Conservation (phyloP, 805 yeast species). For the Monosporozyma solicola region DNA sequence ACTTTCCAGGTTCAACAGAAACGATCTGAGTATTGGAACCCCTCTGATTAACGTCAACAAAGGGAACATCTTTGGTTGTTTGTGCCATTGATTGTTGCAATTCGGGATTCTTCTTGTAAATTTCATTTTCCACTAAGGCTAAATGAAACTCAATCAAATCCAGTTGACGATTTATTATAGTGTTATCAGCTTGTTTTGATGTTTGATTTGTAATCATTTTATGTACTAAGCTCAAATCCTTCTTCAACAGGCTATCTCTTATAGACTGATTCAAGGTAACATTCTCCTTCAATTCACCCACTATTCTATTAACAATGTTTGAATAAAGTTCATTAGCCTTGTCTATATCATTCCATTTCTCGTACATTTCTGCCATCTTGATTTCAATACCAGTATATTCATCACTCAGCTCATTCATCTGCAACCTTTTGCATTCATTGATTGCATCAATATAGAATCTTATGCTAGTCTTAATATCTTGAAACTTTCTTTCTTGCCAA, state of each 20-base stretch:
- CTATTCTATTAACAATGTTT: slow-evolving; percentile 49
- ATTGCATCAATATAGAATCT: slow-evolving; percentile 66
- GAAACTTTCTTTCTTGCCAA: slow-evolving; percentile 67
- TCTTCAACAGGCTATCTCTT: slow-evolving; percentile 46
- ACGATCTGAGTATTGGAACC: neutral
- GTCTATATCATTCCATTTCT: slow-evolving; percentile 47
- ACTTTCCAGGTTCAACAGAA: neutral
- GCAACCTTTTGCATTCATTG: slow-evolving; percentile 44
- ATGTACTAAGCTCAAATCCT: slow-evolving; percentile 56
- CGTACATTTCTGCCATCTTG: slow-evolving; percentile 79
- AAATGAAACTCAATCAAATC: slow-evolving; percentile 44
- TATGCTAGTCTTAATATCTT: slow-evolving; percentile 50
- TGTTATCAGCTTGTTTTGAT: slow-evolving; percentile 34
- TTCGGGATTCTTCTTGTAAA: slow-evolving; percentile 2
- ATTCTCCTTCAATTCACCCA: slow-evolving; percentile 37
- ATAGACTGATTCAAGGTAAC: neutral
- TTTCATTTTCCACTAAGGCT: slow-evolving; percentile 50
- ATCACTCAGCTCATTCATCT: slow-evolving; percentile 48
- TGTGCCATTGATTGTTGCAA: slow-evolving; percentile 29
- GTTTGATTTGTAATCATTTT: slow-evolving; percentile 35
- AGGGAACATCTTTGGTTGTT: slow-evolving; percentile 3
- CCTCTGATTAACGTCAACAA: neutral
- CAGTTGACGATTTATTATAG: slow-evolving; percentile 38
- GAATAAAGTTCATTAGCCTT: slow-evolving; percentile 59
- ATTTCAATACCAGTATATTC: slow-evolving; percentile 84